These are phyloP conservation scores for Scedosporium apiospermum DNA, from an alignment of 2,329 filamentous ascomycete genomes.

Conservation along the genomic window DNA sequence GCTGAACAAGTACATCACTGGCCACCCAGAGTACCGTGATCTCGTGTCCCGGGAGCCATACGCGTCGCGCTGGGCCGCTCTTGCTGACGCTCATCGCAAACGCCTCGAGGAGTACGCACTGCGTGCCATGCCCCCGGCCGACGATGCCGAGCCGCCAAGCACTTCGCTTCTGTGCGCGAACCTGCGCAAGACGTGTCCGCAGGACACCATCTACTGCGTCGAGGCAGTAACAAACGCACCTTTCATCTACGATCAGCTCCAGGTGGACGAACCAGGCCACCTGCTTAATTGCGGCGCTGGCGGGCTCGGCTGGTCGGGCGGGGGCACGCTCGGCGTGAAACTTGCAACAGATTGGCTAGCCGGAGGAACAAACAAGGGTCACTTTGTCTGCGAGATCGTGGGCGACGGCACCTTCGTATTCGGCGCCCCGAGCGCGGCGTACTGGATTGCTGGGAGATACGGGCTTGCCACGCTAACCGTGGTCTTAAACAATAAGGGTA, in stretches of 20 bases:
- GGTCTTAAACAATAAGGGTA: slow-evolving; percentile 47
- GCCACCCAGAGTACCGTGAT: slow-evolving; percentile 29
- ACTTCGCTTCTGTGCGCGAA: slow-evolving; percentile 28
- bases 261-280: slow-evolving; percentile 55
- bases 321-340: slow-evolving; percentile 67
- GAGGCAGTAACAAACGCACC: slow-evolving; percentile 68
- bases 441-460: slow-evolving; percentile 47
- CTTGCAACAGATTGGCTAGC: slow-evolving; percentile 41
- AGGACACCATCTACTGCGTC: slow-evolving; percentile 60
- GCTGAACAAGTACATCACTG: slow-evolving; percentile 15
- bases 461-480: slow-evolving; percentile 44
- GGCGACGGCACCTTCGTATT: slow-evolving; percentile 50
- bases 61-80: too few species aligned
- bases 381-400: slow-evolving; percentile 45
- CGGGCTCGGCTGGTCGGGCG: slow-evolving; percentile 73
- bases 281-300: slow-evolving; percentile 79
- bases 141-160: slow-evolving; percentile 40
- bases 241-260: slow-evolving; percentile 62
- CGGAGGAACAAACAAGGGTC: slow-evolving; percentile 31
- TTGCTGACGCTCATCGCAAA: slow-evolving; percentile 17
- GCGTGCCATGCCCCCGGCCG: slow-evolving; percentile 43
- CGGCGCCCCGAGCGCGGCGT: slow-evolving; percentile 42
- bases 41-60: too few species aligned
- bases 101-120: slow-evolving; percentile 49
- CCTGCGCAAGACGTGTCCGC: slow-evolving; percentile 23